Evolutionary conservation across 2,329 filamentous ascomycete genomes (phyloP), one percentile per base, ranked within the genome.

Genomic region (Aspergillus ochraceus): DNA sequence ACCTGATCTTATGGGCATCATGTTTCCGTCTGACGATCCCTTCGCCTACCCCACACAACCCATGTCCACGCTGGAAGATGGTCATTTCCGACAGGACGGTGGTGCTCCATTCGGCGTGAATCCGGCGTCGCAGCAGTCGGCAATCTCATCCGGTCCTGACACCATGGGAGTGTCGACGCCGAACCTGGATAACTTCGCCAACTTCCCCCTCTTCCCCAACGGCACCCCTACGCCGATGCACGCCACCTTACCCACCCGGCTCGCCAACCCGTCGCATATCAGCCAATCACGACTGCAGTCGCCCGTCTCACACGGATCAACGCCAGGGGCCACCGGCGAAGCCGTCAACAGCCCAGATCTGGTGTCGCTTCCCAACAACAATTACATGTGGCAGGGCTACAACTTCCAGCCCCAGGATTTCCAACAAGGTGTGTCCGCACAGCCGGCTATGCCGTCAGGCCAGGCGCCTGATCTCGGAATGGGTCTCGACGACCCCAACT

Each of bases 1-100:
- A 17, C 79, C 79, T 1, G 80, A 81, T 64, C 70, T 82, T 45
- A 80, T 79, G 74, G 77, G 77, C 9, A 79, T 82, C 65, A 82
- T 82, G 80, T 82, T 79, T 60, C 79, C 80, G 4, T 81, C 80
- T 2, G 76, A 77, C 58, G 80, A 82, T 58, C 80, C 80, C 14
- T 82, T 81, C 60, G 80, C 79, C 5, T 82, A 82, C 62, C 79
- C 79, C 17, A 80, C 77, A 32, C 80, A 81, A 60, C 79, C 80
- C 6, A 77, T 81, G 76, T 79, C 77, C 5, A 78, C 75, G 6
- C 64, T 81, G 47, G 79, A 81, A 68, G 72, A 78, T 55, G 73
- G 72, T 20, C 74, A 77, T 61, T 77, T 78, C 66, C 69, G 73
- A 19, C 64, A 76, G 45, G 72, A 75, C 39, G 63, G 57, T 59